Base-by-base conservation (phyloP, 129 eudicot species). In the Logfia minima region DNA sequence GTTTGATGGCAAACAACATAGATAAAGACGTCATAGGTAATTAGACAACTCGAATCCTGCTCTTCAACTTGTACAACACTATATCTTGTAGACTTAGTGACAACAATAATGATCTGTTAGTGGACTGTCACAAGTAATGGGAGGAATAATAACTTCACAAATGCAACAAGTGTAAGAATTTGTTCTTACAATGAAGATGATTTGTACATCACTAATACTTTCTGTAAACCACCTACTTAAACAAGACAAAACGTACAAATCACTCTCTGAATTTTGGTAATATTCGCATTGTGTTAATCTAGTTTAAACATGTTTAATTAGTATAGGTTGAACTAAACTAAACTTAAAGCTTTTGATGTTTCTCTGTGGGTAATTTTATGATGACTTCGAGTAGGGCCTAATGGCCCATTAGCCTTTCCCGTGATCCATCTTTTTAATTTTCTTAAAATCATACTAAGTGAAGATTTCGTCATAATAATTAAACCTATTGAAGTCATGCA, bases 1-100 rank as follows among this genome's bases (percentile, higher is more conserved):
- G 13, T 66, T 66, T 16, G 41, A 35, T 66, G 70, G 70, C 41
- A 29, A 66, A 66, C 70, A 66, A 66, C 70, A 66, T 66, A 31
- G 70, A 66, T 34, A 28, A 66, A 66, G 70, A 66, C 70, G 48
- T 16, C 41, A 66, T 31, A 24, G 22, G 3, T 66, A 32, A 66
- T 48, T 6, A 66, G 18, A 32, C 11, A 29, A 8, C 18, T 66
- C 11, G 18, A 31, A 66, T 32, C 48, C 32, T 35, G 32, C 45
- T 66, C 10, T 66, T 66, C 18, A 16, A 66, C 2, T 18, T 31
- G 24, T 66, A 66, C 70, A 66, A 66, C 70, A 26, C 41, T 6
- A 31, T 14, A 48, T 48, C 14, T 58, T 58, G 28, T 58, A 7
- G 63, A n/a, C 11, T 58, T 58, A 2, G 63, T 58, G 63, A n/a